These are phyloP conservation scores for Coffea eugenioides DNA, from an alignment of 257 asterid species.

Conservation along the genomic window DNA sequence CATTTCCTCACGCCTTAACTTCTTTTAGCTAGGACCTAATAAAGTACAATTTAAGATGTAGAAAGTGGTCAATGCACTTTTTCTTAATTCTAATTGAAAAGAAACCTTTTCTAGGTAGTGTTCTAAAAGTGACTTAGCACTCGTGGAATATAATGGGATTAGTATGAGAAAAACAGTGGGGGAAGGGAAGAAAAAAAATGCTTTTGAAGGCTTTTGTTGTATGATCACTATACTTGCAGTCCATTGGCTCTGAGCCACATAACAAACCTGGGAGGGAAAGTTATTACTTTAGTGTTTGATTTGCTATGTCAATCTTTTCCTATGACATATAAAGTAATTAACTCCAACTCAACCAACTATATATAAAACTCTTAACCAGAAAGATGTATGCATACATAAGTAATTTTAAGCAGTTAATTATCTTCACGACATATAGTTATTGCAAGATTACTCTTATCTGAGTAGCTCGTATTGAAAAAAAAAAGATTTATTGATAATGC, in stretches of 20 bases:
- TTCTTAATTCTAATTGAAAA: not conserved
- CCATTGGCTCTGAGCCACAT: not conserved
- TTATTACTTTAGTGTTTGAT: conserved; percentile 1
- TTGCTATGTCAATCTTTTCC: not conserved
- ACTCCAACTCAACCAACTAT: not conserved
- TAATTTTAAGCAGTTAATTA: not conserved
- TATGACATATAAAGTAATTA: not conserved
- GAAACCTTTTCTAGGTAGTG: not conserved
- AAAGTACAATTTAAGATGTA: not conserved
- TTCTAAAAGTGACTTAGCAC: not conserved
- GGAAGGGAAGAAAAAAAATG: not conserved
- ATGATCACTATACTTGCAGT: not conserved
- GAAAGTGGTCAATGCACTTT: conserved; percentile 5
- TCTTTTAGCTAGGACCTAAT: not conserved
- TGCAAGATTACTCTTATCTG: not conserved
- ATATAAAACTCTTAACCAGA: not conserved
- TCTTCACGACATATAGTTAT: not conserved
- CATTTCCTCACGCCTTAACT: not conserved
- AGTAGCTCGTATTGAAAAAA: too few species aligned
- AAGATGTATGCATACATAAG: not conserved
- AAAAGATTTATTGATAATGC: too few species aligned
- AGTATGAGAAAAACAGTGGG: not conserved
- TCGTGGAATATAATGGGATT: conserved; percentile 14
- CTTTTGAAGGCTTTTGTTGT: not conserved
- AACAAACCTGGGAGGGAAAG: conserved; percentile 1